Conservation (phyloP, 129 eudicot species). For the Helianthus annuus region DNA sequence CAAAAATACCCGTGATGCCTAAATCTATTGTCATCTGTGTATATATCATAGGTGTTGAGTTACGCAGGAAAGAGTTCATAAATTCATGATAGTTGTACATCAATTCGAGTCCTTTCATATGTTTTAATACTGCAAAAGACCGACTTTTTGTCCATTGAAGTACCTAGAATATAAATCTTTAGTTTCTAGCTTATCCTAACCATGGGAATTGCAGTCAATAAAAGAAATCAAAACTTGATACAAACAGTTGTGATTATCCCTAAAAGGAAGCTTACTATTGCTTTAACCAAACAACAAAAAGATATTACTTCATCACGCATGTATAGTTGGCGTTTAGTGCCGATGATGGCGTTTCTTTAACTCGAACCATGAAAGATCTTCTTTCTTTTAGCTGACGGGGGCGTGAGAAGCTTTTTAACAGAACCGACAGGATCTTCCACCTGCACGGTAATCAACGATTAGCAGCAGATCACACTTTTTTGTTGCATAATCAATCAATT, state of each 20-base stretch:
- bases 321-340: constrained; percentile 3
- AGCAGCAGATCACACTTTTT: background rate
- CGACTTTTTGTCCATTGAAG: constrained; percentile 2
- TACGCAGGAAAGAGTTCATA: constrained; percentile 84
- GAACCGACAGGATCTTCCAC: constrained; percentile 89
- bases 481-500: background rate
- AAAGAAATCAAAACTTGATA: constrained; percentile 36
- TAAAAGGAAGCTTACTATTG: background rate
- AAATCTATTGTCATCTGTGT: background rate
- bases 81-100: constrained; percentile 25
- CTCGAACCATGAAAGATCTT: constrained; percentile 48
- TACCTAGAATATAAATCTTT: constrained; percentile 19
- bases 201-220: constrained; percentile 5
- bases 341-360: constrained; percentile 30
- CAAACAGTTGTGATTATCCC: constrained; percentile 5
- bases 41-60: constrained; percentile 58
- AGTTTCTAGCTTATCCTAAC: constrained; percentile 17
- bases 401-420: constrained; percentile 62
- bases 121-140: constrained; percentile 19
- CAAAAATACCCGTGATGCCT: background rate
- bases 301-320: constrained; percentile 14
- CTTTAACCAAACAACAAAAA: constrained; percentile 6
- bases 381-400: constrained; percentile 62
- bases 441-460: constrained; percentile 38
- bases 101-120: constrained; percentile 12